These are phyloP conservation scores for Dictyostelium capitatum DNA, from an alignment of 78 protist species.

Conservation along the genomic window DNA sequence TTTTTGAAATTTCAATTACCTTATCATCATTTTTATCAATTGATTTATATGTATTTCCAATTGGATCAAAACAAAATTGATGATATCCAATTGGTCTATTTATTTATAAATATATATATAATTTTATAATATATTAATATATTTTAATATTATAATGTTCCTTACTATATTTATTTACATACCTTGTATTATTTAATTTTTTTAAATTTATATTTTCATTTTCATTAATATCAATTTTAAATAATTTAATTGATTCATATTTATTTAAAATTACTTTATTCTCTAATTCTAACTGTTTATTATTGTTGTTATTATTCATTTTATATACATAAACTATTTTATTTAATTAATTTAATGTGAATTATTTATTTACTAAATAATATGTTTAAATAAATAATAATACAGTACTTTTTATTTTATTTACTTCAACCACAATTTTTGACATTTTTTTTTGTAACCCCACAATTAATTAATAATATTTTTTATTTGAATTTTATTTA, in stretches of 20 bases:
- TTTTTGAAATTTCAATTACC: background rate
- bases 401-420: too few species aligned
- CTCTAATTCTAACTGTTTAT: too few species aligned
- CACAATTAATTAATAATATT: too few species aligned
- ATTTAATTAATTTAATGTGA: too few species aligned
- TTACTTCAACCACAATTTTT: too few species aligned
- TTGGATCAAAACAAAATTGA: constrained; percentile 20
- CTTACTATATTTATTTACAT: background rate
- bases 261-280: background rate
- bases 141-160: background rate
- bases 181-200: background rate
- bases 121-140: background rate
- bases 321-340: too few species aligned
- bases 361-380: too few species aligned
- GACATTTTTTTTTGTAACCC: too few species aligned
- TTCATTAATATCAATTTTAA: background rate
- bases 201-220: background rate
- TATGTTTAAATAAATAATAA: too few species aligned
- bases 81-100: constrained; percentile 16
- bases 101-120: background rate
- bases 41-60: background rate
- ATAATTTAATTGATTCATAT: background rate
- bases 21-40: background rate
- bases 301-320: too few species aligned
- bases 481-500: too few species aligned